Conservation (phyloP, 108 stramenopile species). For the Epithemia pelagica region DNA sequence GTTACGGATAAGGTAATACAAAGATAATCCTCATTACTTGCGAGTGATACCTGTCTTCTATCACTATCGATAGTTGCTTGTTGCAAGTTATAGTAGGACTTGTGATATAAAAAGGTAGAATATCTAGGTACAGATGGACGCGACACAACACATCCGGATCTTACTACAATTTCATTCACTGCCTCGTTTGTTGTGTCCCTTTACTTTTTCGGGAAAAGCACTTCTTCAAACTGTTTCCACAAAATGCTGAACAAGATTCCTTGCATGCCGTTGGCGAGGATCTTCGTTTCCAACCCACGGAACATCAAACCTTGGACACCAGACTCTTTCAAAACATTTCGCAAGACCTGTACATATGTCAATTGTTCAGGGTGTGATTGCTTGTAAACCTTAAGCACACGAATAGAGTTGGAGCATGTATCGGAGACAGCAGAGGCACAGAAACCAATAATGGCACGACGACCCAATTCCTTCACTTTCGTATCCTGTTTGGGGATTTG, state of each 20-base stretch:
- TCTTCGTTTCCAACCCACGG: constrained; percentile 96
- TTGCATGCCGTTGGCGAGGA: constrained; percentile 96
- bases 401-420: constrained; percentile 96
- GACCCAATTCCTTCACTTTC: constrained; percentile 72
- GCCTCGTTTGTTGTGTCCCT: neutral
- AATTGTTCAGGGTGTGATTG: constrained; percentile 84
- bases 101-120: too few relatives aligned
- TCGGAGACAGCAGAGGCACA: constrained; percentile 87
- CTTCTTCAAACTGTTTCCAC: constrained; percentile 98
- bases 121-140: too few relatives aligned
- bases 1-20: constrained; percentile 56
- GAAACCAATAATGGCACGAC: constrained; percentile 93
- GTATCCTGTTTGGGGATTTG: constrained; percentile 90
- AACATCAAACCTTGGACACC: constrained; percentile 92
- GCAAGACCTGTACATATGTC: constrained; percentile 86
- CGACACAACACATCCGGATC: too few relatives aligned
- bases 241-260: constrained; percentile 95
- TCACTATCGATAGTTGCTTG: too few relatives aligned
- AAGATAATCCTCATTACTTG: neutral
- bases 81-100: too few relatives aligned
- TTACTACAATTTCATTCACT: too few relatives aligned
- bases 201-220: constrained; percentile 58
- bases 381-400: constrained; percentile 98
- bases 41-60: too few relatives aligned
- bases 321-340: constrained; percentile 79